phyloP scores from a whole-genome alignment of 495 filamentous ascomycete genomes.

The Penicillium herquei region DNA sequence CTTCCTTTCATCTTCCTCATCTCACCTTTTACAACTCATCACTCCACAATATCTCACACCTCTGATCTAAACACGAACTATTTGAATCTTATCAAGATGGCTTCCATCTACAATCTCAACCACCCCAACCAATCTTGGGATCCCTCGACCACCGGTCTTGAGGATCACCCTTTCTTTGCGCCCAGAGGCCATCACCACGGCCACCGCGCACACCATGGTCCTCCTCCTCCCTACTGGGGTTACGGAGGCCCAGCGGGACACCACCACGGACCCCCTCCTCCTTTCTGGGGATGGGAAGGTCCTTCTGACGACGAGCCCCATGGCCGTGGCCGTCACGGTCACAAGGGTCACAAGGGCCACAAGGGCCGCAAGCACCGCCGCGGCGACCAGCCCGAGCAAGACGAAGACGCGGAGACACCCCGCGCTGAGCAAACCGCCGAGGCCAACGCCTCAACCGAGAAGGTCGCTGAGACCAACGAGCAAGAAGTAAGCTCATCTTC shows the following conservation, averaged over 20 bases:
- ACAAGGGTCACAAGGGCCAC: not conserved
- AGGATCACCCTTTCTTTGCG: constrained; percentile 41
- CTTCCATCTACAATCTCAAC: constrained; percentile 39
- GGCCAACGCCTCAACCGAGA: not conserved
- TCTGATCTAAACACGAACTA: not conserved
- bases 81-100: constrained; percentile 20
- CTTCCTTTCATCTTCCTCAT: not conserved
- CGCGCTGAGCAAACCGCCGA: not conserved
- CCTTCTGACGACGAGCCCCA: constrained; percentile 3
- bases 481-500: constrained; percentile 6
- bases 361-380: not conserved
- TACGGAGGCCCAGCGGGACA: constrained; percentile 5
- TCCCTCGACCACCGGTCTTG: constrained; percentile 25
- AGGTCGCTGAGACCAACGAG: constrained; percentile 3
- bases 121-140: constrained; percentile 35
- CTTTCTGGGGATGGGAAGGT: constrained; percentile 15
- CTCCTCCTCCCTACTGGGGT: constrained; percentile 9
- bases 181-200: constrained; percentile 20
- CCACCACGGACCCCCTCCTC: constrained; percentile 5
- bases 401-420: not conserved
- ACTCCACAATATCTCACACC: not conserved
- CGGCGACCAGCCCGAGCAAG: not conserved
- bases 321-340: not conserved
- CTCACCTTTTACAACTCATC: not conserved
- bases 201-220: constrained; percentile 8